phyloP scores from a whole-genome alignment of 306 rosid genomes.

The Corylus americana region DNA sequence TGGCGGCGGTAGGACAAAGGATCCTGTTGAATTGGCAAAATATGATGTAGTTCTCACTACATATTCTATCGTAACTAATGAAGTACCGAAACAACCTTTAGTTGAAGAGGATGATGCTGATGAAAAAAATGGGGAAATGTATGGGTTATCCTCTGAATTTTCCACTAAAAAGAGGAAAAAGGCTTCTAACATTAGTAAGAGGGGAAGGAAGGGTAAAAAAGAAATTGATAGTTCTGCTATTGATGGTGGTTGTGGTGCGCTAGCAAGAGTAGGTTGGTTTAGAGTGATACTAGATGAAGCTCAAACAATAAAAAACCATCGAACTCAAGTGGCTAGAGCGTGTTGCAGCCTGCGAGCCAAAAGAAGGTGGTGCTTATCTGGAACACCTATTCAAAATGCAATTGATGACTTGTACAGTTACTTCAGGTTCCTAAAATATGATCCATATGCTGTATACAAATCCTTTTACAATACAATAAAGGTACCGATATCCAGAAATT shows the following conservation, averaged over 20 bases:
- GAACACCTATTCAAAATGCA: conserved; percentile 94
- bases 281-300: conserved; percentile 98
- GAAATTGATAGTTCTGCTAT: conserved; percentile 59
- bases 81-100: conserved; percentile 88
- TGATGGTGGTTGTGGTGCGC: conserved; percentile 67
- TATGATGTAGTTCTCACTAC: conserved; percentile 97
- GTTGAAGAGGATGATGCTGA: conserved; percentile 83
- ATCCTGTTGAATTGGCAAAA: conserved; percentile 71
- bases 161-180: conserved; percentile 71
- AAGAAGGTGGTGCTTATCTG: conserved; percentile 99
- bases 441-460: conserved; percentile 87
- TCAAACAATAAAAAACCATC: conserved; percentile 95
- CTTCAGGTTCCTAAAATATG: conserved; percentile 94
- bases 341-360: conserved; percentile 96
- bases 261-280: conserved; percentile 92
- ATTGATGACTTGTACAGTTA: conserved; percentile 94
- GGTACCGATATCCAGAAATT: conserved; percentile 84
- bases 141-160: conserved; percentile 73
- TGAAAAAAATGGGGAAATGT: conserved; percentile 62
- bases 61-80: conserved; percentile 83
- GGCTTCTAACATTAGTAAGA: conserved; percentile 44
- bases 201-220: conserved; percentile 72
- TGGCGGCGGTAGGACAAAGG: conserved; percentile 89
- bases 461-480: conserved; percentile 82
- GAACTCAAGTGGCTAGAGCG: conserved; percentile 99